Conservation (phyloP, 2,329 filamentous ascomycete species). For the Colletotrichum sp. region DNA sequence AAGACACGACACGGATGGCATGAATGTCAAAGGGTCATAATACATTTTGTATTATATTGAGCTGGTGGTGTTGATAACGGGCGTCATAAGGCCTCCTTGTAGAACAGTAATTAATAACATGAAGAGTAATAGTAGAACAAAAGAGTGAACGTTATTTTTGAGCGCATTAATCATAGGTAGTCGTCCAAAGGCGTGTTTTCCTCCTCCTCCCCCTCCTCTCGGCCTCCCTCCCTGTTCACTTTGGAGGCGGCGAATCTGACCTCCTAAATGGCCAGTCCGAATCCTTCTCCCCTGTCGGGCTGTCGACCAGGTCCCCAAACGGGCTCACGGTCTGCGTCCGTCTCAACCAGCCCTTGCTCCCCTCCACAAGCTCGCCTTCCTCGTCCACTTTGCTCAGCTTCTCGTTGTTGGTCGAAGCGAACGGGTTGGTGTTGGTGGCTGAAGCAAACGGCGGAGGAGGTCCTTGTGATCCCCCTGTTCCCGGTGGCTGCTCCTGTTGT, state of each 20-base stretch:
- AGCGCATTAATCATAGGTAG: not conserved
- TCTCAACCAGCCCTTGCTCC: slow-evolving; percentile 32
- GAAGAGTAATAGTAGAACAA: not conserved
- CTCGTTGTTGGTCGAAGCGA: not conserved
- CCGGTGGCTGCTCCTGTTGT: not conserved
- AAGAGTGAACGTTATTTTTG: not conserved
- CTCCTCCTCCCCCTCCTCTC: not conserved
- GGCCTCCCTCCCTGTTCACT: not conserved
- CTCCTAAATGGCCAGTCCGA: slow-evolving; percentile 12
- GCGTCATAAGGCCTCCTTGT: not conserved
- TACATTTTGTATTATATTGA: not conserved
- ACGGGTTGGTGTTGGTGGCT: not conserved
- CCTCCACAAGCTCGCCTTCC: slow-evolving; percentile 9
- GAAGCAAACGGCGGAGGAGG: not conserved
- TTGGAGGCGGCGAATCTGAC: not conserved
- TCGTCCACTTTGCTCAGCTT: slow-evolving; percentile 10
- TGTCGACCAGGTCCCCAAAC: slow-evolving; percentile 32
- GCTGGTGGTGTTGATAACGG: not conserved
- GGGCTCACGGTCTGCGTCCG: slow-evolving; percentile 36
- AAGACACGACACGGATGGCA: not conserved
- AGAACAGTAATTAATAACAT: not conserved
- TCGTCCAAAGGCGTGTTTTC: not conserved
- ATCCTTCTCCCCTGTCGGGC: not conserved
- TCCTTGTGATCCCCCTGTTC: not conserved
- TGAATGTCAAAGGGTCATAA: not conserved